A percentile compares a stretch with the other conserved stretches of the same genome.
Conservation (phyloP, 1,284 basidiomycete genomes). For the Vanrija sp. region DNA sequence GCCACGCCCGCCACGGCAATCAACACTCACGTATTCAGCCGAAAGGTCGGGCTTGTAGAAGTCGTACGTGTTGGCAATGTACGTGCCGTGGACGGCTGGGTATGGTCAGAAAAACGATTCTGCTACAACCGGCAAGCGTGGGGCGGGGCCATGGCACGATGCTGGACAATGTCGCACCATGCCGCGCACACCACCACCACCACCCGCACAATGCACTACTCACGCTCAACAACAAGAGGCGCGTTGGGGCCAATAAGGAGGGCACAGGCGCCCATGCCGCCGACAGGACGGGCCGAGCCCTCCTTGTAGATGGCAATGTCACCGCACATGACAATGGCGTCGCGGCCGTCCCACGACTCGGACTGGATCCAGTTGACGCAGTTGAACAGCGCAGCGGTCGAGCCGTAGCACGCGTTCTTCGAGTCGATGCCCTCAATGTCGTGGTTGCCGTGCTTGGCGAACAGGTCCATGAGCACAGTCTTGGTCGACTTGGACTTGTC, state of each 20-base stretch:
- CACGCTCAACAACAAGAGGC: conserved; percentile 90
- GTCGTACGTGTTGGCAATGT: conserved; percentile 98
- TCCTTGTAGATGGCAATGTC: conserved; percentile 99
- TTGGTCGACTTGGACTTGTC: conserved; percentile 99
- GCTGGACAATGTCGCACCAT: too few species aligned
- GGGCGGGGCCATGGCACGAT: not conserved
- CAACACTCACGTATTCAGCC: conserved; percentile 49
- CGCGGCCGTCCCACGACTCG: conserved; percentile 95
- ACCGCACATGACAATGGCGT: conserved; percentile 94
- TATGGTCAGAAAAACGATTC: not conserved
- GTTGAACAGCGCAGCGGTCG: conserved; percentile 97
- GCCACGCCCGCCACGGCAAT: not conserved
- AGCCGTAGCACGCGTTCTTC: conserved; percentile 99
- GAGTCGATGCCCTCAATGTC: conserved; percentile 99
- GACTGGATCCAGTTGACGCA: conserved; percentile 96
- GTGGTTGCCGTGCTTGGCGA: conserved; percentile 83
- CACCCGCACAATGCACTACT: conserved; percentile 46
- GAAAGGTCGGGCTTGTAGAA: conserved; percentile 92
- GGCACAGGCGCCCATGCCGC: conserved; percentile 93
- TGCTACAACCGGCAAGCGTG: not conserved
- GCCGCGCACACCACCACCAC: too few species aligned
- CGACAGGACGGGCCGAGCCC: conserved; percentile 89
- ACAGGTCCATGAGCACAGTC: conserved; percentile 97
- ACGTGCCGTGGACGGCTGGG: conserved; percentile 90
- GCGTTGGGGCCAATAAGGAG: conserved; percentile 95